phyloP scores from a whole-genome alignment of 306 rosid species.

The Begonia masoniana region DNA sequence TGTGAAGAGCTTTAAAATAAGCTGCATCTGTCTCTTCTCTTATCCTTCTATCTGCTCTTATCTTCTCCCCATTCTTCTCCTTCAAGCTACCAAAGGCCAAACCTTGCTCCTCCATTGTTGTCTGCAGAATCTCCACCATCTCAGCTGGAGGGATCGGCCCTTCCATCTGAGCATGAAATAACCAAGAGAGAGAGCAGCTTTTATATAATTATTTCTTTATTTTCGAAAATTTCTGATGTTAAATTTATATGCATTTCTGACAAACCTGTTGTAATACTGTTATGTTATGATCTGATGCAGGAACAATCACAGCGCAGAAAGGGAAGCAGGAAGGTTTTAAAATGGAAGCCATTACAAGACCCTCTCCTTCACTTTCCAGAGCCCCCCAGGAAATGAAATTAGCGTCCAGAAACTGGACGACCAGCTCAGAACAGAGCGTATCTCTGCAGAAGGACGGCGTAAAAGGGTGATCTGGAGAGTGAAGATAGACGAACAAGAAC shows the following conservation, averaged over 20 bases:
- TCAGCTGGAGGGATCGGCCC: slow-evolving; percentile 68
- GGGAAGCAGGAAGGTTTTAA: slow-evolving; percentile 51
- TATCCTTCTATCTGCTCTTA: slow-evolving; percentile 48
- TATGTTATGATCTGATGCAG: slow-evolving; percentile 30
- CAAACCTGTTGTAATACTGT: slow-evolving; percentile 56
- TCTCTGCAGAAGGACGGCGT: slow-evolving; percentile 47
- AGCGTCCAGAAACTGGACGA: slow-evolving; percentile 62
- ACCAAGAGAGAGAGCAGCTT: too few species aligned
- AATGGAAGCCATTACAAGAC: slow-evolving; percentile 42
- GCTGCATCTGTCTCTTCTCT: slow-evolving; percentile 81
- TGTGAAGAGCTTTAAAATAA: slow-evolving; percentile 52
- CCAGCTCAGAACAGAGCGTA: slow-evolving; percentile 59
- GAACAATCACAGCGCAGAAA: slow-evolving; percentile 53
- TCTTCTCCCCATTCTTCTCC: slow-evolving; percentile 35
- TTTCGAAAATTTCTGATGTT: background rate
- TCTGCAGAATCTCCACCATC: slow-evolving; percentile 74
- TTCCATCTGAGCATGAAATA: slow-evolving; percentile 36
- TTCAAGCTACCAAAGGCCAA: slow-evolving; percentile 46
- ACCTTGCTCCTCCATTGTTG: slow-evolving; percentile 79
- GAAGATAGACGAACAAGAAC: slow-evolving; percentile 70
- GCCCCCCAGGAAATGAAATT: slow-evolving; percentile 72
- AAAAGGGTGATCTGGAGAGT: slow-evolving; percentile 58
- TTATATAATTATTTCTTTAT: background rate
- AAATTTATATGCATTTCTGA: background rate
- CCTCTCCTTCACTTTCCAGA: slow-evolving; percentile 44